Evolutionary conservation across 1,284 basidiomycete species (phyloP), one percentile per base, ranked within the genome.

Genomic region (Ganoderma multipileum): DNA sequence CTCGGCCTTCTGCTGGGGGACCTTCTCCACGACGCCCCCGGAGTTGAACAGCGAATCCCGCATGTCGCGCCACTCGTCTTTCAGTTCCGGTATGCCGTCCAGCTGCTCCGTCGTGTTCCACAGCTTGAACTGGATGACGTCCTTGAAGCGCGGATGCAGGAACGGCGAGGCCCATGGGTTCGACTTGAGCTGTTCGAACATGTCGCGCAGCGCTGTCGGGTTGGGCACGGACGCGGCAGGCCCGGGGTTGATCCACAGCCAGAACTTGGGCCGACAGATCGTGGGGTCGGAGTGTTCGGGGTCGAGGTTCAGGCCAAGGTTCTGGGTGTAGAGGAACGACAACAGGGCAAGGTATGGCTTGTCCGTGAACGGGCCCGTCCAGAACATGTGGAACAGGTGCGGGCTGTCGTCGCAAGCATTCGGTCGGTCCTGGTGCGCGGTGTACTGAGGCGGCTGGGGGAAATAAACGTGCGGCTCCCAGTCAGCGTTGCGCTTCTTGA

Each of bases 301-400:
- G 70, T 83, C 79, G 30, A 84, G 76, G 74, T 91, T 85, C 38
- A 94, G 82, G 23, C 87, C 89, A 36, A 90, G 81, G 74, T 92
- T 92, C 76, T 94, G 92, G 1, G 92, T 93, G 80, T 86, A 93
- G 47, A 93, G 81, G 83, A 90, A 93, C 14, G 92, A 93, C 64
- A 91, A 81, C 67, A 92, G 81, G 1, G 91, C 90, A 74, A 91
- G 86, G 81, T 93, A 93, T 2, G 92, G 92, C 77, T 93, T 93
- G 80, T 93, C 91, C 11, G 90, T 92, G 81, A 94, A 93, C 0
- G 90, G 87, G 2, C 92, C 92, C 0, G 91, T 90, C 91, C 92
- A 93, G 81, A 92, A 94, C 85, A 93, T 92, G 80, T 94, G 92
- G 82, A 91, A 93, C 55, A 93, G 80, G 38, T 89, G 86, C 16